Base-by-base conservation (phyloP, 1,284 basidiomycete genomes). In the Microbotryum lychnidis-dioicae region DNA sequence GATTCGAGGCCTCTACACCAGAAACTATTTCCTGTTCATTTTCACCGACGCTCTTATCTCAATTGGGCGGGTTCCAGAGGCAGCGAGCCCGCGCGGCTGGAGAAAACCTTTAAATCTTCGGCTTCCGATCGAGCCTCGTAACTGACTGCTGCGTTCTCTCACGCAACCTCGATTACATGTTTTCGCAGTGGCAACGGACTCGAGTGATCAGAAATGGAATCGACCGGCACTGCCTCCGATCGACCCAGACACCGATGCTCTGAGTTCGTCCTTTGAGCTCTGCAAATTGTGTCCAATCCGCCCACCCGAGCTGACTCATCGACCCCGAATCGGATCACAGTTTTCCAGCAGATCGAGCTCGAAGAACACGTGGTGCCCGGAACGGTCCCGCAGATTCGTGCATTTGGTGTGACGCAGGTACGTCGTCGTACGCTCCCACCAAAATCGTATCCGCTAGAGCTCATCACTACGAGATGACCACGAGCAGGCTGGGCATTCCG, bases 341-440 rank as follows among this genome's bases (percentile, higher is more conserved):
- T 87, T 20, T 96, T 97, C 70, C 92, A 97, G 74, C 93, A 97
- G 74, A 92, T 92, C 61, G 93, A 97, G 66, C 81, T 97, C 12
- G 89, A 93, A 67, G 85, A 89, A 63, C 79, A 84, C 3, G 80
- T 80, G 4, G 84, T 87, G 62, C 67, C 74, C 0, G 80, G 76
- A 7, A 78, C 79, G 27, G 77, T 75, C 2, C 79, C 82, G 0
- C 80, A 80, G 52, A 71, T 96, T 42, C 80, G 89, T 47, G 83
- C 96, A 77, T 97, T 86, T 75, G 92, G 92, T 51, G 87, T 96
- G 6, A 96, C 90, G 3, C 79, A 91, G 77, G 89, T 87, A 61
- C 46, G 74, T 64, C 18, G 54, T 60, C 45, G 16, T 18, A 46
- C 12, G 12, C 6, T n/a, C 16, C 8, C 1, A 31, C 9, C 31